Conservation (phyloP, 805 yeast species). For the Priceomyces carsonii region DNA sequence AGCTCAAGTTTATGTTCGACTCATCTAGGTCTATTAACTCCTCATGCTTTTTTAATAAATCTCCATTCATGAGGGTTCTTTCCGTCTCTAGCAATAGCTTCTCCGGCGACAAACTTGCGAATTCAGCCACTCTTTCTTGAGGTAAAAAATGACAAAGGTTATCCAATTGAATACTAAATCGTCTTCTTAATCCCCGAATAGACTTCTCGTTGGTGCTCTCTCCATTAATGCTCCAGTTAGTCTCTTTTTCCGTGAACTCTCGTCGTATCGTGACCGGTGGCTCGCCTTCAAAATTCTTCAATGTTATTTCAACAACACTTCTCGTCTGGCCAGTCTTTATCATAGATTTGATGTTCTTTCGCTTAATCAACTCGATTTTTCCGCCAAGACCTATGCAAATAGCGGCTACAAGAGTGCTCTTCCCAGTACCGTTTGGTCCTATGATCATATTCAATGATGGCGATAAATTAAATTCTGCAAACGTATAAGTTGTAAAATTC, state of each 20-base stretch:
- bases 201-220: constrained; percentile 38
- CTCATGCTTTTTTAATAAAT: constrained; percentile 57
- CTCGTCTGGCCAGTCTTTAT: constrained; percentile 63
- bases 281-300: constrained; percentile 40
- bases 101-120: constrained; percentile 79
- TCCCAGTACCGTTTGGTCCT: constrained; percentile 97
- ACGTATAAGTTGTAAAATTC: constrained; percentile 69
- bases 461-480: constrained; percentile 72
- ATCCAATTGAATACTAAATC: constrained; percentile 78
- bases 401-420: constrained; percentile 90
- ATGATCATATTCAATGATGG: constrained; percentile 88
- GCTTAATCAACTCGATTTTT: constrained; percentile 66
- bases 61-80: constrained; percentile 69
- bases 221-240: constrained; percentile 55
- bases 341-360: constrained; percentile 66
- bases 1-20: constrained; percentile 25
- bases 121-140: constrained; percentile 92
- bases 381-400: constrained; percentile 89
- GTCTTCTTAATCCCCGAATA: constrained; percentile 46
- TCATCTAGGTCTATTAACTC: constrained; percentile 53
- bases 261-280: constrained; percentile 44
- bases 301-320: constrained; percentile 51
- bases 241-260: constrained; percentile 45
- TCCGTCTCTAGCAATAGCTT: constrained; percentile 75
- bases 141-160: constrained; percentile 93